Conservation (phyloP, 2,329 filamentous ascomycete genomes). For the Fusarium euwallaceae region DNA sequence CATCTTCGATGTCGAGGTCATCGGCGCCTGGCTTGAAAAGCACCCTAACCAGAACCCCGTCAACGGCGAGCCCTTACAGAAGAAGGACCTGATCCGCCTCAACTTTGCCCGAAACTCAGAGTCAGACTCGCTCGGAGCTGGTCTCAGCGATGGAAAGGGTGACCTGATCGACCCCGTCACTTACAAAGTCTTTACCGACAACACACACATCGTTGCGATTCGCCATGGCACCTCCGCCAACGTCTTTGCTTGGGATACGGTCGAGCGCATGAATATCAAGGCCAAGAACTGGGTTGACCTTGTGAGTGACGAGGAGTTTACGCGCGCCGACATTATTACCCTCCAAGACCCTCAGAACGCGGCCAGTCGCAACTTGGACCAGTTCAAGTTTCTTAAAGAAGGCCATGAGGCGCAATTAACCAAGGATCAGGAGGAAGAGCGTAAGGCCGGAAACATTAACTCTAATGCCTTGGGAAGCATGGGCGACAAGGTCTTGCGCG, state of each 20-base stretch:
- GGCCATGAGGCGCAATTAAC: slow-evolving; percentile 78
- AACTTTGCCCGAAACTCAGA: slow-evolving; percentile 94
- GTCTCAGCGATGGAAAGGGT: slow-evolving; percentile 67
- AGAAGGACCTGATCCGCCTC: slow-evolving; percentile 88
- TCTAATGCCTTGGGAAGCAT: slow-evolving; percentile 82
- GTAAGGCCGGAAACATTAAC: slow-evolving; percentile 79
- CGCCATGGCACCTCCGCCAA: slow-evolving; percentile 86
- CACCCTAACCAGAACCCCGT: slow-evolving; percentile 90
- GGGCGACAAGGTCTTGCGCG: slow-evolving; percentile 86
- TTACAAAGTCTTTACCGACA: slow-evolving; percentile 97
- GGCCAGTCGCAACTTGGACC: slow-evolving; percentile 82
- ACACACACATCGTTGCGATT: slow-evolving; percentile 95
- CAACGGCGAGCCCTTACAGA: slow-evolving; percentile 81
- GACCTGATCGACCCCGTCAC: slow-evolving; percentile 97
- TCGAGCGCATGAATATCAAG: slow-evolving; percentile 96
- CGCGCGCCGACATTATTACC: slow-evolving; percentile 92
- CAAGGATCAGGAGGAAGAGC: slow-evolving; percentile 77
- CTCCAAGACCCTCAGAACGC: slow-evolving; percentile 96
- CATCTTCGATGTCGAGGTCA: slow-evolving; percentile 96
- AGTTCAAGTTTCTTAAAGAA: slow-evolving; percentile 90
- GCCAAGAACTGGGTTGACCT: slow-evolving; percentile 95
- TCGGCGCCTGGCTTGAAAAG: slow-evolving; percentile 93
- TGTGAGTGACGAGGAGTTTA: slow-evolving; percentile 88
- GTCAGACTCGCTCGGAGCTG: slow-evolving; percentile 62
- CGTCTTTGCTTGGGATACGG: slow-evolving; percentile 95